Base-by-base conservation (phyloP, 225 moss, liverwort and hornwort genomes). In the Antitrichia curtipendula region DNA sequence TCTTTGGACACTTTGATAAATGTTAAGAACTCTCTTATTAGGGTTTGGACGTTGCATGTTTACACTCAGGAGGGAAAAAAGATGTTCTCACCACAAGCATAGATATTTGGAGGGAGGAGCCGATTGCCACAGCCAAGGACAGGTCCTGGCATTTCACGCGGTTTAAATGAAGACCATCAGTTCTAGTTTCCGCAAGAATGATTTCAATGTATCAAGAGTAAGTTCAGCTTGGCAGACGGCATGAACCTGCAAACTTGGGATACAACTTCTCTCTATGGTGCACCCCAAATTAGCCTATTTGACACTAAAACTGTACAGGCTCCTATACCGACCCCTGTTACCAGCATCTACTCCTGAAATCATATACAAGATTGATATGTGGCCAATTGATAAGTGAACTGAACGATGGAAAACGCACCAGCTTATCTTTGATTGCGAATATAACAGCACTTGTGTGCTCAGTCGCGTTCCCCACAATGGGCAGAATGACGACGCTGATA, bases 371-470 rank as follows among this genome's bases (percentile, higher is more conserved):
- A n/a, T n/a, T n/a, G n/a, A n/a, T n/a, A n/a, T n/a, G n/a, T n/a
- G n/a, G n/a, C 29, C 75, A 31, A 76, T 49, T 82, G 79, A 41
- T 50, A 69, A 50, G 81, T 76, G 31, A 65, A 74, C 8, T 70
- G 53, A 65, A 38, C 38, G 56, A 58, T 83, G 60, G 66, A 36
- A 82, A 86, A 88, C 91, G 49, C 32, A 94, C 95, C 90, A 96
- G 90, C 71, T 97, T 96, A 85, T 96, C 96, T 91, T 94, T 97
- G 56, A 96, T 59, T 75, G 95, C 95, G 68, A 95, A 96, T 76
- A 96, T 91, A 69, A 97, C 88, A n/a, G 97, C 95, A 91, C 96
- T 94, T 32, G 94, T 91, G 82, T 97, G 97, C 93, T 97, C 97
- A 13, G 96, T 92, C 60, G 97, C 95, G 84, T 97, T 97, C 24